Evolutionary conservation across 768 basidiomycete genomes (phyloP).

Genomic region (Xanthoconium purpureum): DNA sequence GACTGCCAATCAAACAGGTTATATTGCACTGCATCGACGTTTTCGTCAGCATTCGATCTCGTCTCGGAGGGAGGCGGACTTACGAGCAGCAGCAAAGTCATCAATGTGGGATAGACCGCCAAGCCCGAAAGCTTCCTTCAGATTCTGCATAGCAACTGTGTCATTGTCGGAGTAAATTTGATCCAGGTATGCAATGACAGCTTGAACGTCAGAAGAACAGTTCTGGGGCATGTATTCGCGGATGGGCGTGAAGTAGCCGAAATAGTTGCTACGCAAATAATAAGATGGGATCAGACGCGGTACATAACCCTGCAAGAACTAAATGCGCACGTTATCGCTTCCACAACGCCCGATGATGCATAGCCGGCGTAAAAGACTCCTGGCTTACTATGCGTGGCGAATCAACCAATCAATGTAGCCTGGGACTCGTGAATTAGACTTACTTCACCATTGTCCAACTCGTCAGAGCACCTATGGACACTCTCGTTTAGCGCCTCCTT

Average conservation of each 20-base stretch:
- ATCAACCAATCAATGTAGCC: not conserved
- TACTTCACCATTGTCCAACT: constrained; percentile 72
- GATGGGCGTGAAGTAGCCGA: constrained; percentile 67
- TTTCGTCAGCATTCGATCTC: constrained; percentile 16
- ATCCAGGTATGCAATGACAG: constrained; percentile 61
- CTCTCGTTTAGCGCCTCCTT: not conserved
- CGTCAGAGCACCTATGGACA: constrained; percentile 38
- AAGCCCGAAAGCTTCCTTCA: constrained; percentile 63
- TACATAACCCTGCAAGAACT: not conserved
- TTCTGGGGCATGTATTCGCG: constrained; percentile 65
- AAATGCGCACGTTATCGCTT: constrained; percentile 39
- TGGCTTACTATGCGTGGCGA: constrained; percentile 32
- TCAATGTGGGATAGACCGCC: constrained; percentile 55
- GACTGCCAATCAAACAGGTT: constrained; percentile 66
- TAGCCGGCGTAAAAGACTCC: constrained; percentile 42
- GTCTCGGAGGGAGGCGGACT: constrained; percentile 13
- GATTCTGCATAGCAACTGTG: constrained; percentile 42
- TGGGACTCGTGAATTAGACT: constrained; percentile 13
- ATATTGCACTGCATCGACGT: constrained; percentile 42
- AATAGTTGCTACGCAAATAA: constrained; percentile 18
- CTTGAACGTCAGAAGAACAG: constrained; percentile 70
- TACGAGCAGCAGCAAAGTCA: constrained; percentile 60
- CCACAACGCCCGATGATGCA: constrained; percentile 45
- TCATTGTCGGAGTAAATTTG: constrained; percentile 47
- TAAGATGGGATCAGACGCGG: not conserved